Conservation (phyloP, 306 rosid genomes). For the Inga oerstediana region DNA sequence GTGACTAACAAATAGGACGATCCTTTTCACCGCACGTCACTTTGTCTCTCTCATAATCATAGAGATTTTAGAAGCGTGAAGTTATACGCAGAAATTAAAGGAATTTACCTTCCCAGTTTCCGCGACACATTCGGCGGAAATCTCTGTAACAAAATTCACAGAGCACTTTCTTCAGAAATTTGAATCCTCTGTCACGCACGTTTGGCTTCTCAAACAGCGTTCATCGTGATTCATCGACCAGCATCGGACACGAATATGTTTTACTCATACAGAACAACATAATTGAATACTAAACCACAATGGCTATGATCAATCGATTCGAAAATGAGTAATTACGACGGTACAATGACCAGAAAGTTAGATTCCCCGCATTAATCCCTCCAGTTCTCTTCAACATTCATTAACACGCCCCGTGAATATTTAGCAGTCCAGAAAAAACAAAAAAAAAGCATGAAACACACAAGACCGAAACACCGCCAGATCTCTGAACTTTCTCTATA, state of each 20-base stretch:
- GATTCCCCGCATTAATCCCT: slow-evolving; percentile 18
- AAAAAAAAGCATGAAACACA: background rate
- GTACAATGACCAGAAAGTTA: slow-evolving; percentile 27
- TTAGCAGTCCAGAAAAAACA: background rate
- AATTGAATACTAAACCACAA: slow-evolving; percentile 6
- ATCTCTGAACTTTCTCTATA: slow-evolving; percentile 9
- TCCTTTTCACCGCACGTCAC: slow-evolving; percentile 22
- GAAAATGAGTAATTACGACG: background rate
- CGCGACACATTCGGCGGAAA: slow-evolving; percentile 33
- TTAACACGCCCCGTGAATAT: background rate
- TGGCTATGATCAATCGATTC: slow-evolving; percentile 13
- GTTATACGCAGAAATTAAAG: slow-evolving; percentile 9
- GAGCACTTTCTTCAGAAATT: slow-evolving; percentile 13
- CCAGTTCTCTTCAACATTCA: background rate
- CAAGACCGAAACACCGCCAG: background rate
- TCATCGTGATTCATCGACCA: slow-evolving; percentile 20
- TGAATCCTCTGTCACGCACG: slow-evolving; percentile 20
- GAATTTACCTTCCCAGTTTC: slow-evolving; percentile 33
- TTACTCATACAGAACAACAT: background rate
- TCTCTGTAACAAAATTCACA: background rate
- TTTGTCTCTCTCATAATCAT: slow-evolving; percentile 12
- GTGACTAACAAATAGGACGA: slow-evolving; percentile 42
- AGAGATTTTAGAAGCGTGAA: background rate
- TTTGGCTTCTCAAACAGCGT: background rate
- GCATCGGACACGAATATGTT: background rate